phyloP scores from a whole-genome alignment of 2,329 filamentous ascomycete genomes.

The Aureobasidium uvarum region DNA sequence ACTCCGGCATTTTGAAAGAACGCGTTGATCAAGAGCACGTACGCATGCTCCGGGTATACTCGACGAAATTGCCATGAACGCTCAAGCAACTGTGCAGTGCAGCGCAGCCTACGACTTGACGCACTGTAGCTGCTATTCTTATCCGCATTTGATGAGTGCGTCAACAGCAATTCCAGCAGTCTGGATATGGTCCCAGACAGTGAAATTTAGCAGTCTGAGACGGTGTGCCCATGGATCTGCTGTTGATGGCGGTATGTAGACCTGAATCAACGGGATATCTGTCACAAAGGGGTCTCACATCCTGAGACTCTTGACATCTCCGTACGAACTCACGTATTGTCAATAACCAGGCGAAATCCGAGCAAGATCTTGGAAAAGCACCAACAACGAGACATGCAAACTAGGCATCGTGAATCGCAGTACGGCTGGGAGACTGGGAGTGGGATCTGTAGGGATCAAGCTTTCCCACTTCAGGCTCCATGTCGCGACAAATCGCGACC shows the following conservation, averaged over 20 bases:
- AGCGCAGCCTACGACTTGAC: constrained; percentile 14
- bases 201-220: neutral
- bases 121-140: constrained; percentile 22
- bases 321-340: neutral
- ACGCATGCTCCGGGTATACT: constrained; percentile 6
- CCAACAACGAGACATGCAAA: neutral
- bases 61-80: constrained; percentile 9
- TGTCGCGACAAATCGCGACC: neutral
- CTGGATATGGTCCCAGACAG: neutral
- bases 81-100: constrained; percentile 20
- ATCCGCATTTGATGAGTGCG: constrained; percentile 1
- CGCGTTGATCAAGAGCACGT: constrained; percentile 4
- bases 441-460: constrained; percentile 18
- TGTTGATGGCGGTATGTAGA: neutral
- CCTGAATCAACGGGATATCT: constrained; percentile 2
- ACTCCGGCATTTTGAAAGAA: constrained; percentile 4
- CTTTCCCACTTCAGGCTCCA: constrained; percentile 13
- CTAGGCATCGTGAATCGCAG: constrained; percentile 1
- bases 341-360: constrained; percentile 15
- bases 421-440: constrained; percentile 11
- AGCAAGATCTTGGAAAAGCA: neutral
- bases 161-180: neutral
- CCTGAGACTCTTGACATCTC: constrained; percentile 6
- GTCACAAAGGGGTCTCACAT: constrained; percentile 10
- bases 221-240: neutral